phyloP scores from a whole-genome alignment of 495 filamentous ascomycete genomes.

The Neurospora hispaniola region DNA sequence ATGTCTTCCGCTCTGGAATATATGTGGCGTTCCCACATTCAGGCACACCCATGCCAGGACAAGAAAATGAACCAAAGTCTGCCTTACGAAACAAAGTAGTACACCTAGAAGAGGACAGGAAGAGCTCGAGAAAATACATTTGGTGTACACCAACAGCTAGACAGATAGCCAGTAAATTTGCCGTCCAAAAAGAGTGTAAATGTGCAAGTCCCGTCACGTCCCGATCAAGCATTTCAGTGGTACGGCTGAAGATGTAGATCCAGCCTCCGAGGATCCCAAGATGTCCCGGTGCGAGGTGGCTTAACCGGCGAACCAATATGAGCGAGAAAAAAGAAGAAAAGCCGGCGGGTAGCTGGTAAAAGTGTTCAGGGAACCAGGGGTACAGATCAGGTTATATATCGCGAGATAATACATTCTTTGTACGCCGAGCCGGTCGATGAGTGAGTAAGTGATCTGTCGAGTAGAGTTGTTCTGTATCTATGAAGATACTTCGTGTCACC shows the following conservation, averaged over 20 bases:
- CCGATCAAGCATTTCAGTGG: not conserved
- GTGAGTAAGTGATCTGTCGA: not conserved
- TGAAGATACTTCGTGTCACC: not conserved
- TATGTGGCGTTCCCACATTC: not conserved
- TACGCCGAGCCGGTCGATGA: not conserved
- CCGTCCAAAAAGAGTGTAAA: not conserved
- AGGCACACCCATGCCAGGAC: not conserved
- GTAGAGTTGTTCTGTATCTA: not conserved
- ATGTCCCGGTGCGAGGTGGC: not conserved
- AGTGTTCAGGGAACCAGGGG: not conserved
- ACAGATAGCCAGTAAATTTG: not conserved
- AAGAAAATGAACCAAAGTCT: not conserved
- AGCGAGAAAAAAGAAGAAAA: not conserved
- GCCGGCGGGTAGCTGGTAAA: not conserved
- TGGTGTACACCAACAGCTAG: not conserved
- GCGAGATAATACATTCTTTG: not conserved
- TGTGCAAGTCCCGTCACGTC: not conserved
- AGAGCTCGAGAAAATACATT: not conserved
- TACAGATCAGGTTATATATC: not conserved
- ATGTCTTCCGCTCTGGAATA: not conserved
- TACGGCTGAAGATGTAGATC: not conserved
- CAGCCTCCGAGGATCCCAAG: not conserved
- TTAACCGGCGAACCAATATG: not conserved
- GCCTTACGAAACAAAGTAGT: not conserved
- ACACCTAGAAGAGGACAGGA: not conserved